Evolutionary conservation across 2,329 filamentous ascomycete genomes (phyloP), one percentile per base, ranked within the genome.

Genomic region (Fusarium udum): DNA sequence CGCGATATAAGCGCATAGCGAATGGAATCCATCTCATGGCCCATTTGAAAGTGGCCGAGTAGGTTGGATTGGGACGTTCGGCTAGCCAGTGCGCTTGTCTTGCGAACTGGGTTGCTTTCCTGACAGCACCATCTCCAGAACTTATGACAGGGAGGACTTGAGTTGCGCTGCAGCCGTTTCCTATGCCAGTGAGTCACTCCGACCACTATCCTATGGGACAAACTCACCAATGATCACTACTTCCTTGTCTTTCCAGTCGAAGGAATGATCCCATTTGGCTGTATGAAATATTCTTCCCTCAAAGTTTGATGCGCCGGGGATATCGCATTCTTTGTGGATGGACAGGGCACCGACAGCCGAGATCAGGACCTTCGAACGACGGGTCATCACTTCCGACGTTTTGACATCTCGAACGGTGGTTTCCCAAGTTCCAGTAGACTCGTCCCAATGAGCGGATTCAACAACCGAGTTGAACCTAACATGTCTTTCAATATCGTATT

Each of bases 11-110:
- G 2, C 67, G 58, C 73, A 78, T 77, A 1, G 61, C 71, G 0
- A 78, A 37, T 4, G 78, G 78, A 59, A 75, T 42, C 69, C 67
- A 78, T 66, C 43, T 77, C 76, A 72, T 79, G 3, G 34, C 58
- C 74, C 53, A 75, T 36, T 63, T 79, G 66, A 75, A 80, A 31
- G 57, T 43, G 45, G 34, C 4, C 0, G 78, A 76, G 46, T 79
- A 78, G 8, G 46, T 52, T 3, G 74, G 67, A 16, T 79, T 79
- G 13, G 67, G 70, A 2, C 75, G 73, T 16, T 78, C 71, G 1
- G 69, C 40, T 1, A 88, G 79, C 79, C 84, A 88, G 66, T 88
- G 87, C 9, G 86, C 79, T 76, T 87, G 85, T 14, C 85, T 83
- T n/a, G 79, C 82, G 70, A 88, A 87, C 55, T 88, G 86, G 0